phyloP scores from a whole-genome alignment of 1,284 basidiomycete species.

The Ganoderma boninense region DNA sequence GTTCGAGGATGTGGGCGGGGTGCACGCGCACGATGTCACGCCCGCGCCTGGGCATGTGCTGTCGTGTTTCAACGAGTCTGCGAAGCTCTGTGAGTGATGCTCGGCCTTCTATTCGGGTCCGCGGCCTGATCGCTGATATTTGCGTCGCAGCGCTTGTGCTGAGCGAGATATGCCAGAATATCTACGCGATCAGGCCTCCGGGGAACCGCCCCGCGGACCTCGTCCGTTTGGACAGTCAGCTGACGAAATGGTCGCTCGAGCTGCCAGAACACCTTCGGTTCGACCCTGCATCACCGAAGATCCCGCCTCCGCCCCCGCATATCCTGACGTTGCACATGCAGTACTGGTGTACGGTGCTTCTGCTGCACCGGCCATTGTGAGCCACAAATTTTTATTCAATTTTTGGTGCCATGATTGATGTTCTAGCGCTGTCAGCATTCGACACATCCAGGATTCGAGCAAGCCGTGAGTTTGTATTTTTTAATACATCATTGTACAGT shows the following conservation, averaged over 20 bases:
- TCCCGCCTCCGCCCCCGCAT: conserved; percentile 60
- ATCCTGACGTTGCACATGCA: conserved; percentile 84
- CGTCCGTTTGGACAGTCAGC: conserved; percentile 64
- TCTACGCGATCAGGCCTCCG: conserved; percentile 76
- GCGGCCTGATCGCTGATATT: conserved; percentile 6
- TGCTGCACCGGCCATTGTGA: conserved; percentile 86
- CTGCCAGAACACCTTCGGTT: conserved; percentile 75
- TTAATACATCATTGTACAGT: neutral
- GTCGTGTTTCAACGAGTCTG: conserved; percentile 81
- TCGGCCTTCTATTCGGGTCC: neutral
- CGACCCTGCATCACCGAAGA: conserved; percentile 57
- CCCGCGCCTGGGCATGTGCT: conserved; percentile 62
- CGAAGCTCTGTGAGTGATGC: conserved; percentile 67
- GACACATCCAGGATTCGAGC: conserved; percentile 31
- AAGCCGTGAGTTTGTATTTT: conserved; percentile 31
- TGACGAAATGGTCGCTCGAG: conserved; percentile 84
- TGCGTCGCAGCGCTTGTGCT: conserved; percentile 62
- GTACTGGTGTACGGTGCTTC: conserved; percentile 84
- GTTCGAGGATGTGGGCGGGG: conserved; percentile 42
- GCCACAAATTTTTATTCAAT: conserved; percentile 38
- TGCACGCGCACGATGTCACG: conserved; percentile 34
- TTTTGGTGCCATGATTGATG: neutral
- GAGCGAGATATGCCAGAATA: conserved; percentile 72
- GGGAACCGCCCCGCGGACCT: conserved; percentile 66
- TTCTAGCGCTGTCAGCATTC: conserved; percentile 27